A percentile compares a stretch with the other conserved stretches of the same genome.
phyloP scores from a whole-genome alignment of 1,139 yeast genomes.

The Pneumocystis wakefieldiae region DNA sequence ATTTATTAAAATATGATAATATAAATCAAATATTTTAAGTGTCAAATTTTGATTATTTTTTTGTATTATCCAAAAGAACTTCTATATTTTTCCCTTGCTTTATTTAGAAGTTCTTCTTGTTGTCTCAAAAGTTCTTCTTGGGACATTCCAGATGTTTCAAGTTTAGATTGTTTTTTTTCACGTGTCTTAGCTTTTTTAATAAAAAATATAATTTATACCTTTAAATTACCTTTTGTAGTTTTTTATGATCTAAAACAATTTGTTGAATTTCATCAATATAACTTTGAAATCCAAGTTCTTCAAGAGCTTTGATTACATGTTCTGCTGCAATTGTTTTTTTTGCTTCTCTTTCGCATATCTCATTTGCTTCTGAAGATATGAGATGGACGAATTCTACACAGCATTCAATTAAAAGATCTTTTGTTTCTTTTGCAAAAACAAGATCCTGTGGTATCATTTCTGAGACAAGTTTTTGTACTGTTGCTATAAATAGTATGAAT shows the following conservation, averaged over 20 bases:
- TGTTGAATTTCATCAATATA: slow-evolving; percentile 72
- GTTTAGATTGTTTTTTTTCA: slow-evolving; percentile 86
- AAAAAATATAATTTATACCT: background rate
- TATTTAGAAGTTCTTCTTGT: slow-evolving; percentile 84
- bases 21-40: background rate
- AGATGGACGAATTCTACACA: slow-evolving; percentile 94
- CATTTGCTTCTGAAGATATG: slow-evolving; percentile 82
- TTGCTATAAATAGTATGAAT: slow-evolving; percentile 34
- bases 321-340: slow-evolving; percentile 94
- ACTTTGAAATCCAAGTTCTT: slow-evolving; percentile 73
- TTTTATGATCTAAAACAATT: slow-evolving; percentile 75
- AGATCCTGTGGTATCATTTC: slow-evolving; percentile 79
- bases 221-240: slow-evolving; percentile 38
- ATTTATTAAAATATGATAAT: background rate
- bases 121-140: slow-evolving; percentile 85
- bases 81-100: slow-evolving; percentile 37
- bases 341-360: slow-evolving; percentile 89
- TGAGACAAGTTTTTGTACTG: slow-evolving; percentile 85
- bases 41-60: background rate
- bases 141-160: slow-evolving; percentile 78
- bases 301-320: slow-evolving; percentile 82
- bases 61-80: slow-evolving; percentile 1
- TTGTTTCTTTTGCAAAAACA: slow-evolving; percentile 80
- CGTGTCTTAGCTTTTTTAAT: slow-evolving; percentile 3
- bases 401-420: slow-evolving; percentile 90